Conservation (phyloP, 495 filamentous ascomycete genomes). For the Annulohypoxylon nitens region DNA sequence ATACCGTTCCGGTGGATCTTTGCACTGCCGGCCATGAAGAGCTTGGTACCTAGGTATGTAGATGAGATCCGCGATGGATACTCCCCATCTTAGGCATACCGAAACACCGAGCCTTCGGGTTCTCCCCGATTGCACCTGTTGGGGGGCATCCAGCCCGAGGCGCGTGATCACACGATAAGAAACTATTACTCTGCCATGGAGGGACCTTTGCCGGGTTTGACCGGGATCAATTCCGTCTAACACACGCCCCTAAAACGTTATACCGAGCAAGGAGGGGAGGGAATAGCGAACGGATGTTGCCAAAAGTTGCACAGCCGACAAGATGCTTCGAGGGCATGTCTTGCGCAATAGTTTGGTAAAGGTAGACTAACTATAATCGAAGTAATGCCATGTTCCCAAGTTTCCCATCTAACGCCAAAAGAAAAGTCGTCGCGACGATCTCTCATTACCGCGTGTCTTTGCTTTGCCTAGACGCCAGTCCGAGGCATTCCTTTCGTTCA, state of each 20-base stretch:
- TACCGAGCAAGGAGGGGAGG: constrained; percentile 17
- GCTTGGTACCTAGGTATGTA: constrained; percentile 8
- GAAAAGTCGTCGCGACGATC: constrained; percentile 19
- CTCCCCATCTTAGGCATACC: constrained; percentile 39
- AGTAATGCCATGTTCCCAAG: constrained; percentile 26
- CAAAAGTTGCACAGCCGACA: constrained; percentile 15
- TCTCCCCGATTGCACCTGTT: constrained; percentile 25
- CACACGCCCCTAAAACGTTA: constrained; percentile 18
- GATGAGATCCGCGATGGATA: constrained; percentile 35
- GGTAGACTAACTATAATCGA: constrained; percentile 41
- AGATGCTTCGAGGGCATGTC: constrained; percentile 15
- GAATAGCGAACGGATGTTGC: neutral
- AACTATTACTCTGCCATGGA: constrained; percentile 7
- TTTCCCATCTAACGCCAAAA: constrained; percentile 16
- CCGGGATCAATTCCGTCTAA: constrained; percentile 6
- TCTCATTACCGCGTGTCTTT: constrained; percentile 35
- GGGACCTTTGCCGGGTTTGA: constrained; percentile 6
- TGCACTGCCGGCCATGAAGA: constrained; percentile 24
- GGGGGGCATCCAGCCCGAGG: constrained; percentile 21
- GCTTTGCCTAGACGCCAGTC: constrained; percentile 31
- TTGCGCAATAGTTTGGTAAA: constrained; percentile 40
- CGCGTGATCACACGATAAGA: constrained; percentile 30
- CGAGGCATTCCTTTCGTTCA: constrained; percentile 33
- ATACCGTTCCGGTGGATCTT: constrained; percentile 17
- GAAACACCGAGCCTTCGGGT: constrained; percentile 34